Evolutionary conservation across 164 flowering plant genomes (phyloP), one percentile per base, ranked within the genome.

Genomic region (Piper betle): DNA sequence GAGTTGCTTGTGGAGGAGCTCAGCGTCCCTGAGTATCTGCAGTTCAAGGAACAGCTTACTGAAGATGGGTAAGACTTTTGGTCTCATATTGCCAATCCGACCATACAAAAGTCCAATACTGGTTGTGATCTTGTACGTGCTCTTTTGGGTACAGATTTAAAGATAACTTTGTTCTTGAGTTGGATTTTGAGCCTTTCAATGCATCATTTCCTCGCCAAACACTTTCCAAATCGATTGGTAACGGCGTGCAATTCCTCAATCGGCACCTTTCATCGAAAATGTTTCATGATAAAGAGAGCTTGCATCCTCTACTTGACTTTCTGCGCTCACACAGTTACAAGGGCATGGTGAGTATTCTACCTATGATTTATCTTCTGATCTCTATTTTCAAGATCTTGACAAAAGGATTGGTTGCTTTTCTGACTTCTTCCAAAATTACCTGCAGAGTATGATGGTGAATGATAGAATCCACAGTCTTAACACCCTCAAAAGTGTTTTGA

Each of bases 141-240:
- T 33, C 16, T 13, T 25, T 55, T 39, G 1, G 12, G 39, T 55
- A 12, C 6, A 12, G 15, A 4, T 18, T 8, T 16, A 17, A 4
- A 54, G 57, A 8, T 3, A 3, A 4, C n/a, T 37, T 58, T 58
- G 5, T 58, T 39, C 10, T 17, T 11, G 97, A 91, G 60, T 72
- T 94, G 59, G 99, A 94, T 71, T 91, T 94, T 65, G 90, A 85
- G 57, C 84, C 93, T 37, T 69, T 81, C 20, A 89, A 91, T 6
- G 78, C 66, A 73, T 67, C 83, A 2, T 71, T 61, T 38, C 96
- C 99, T 18, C 74, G 42, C 41, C 54, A 85, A 48, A 70, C 75
- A 18, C 76, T 94, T 58, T 69, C 96, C 63, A 82, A 91, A 39
- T 88, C 97, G 3, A 81, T 94, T 52, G 99, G 99, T 17, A 84